phyloP scores from a whole-genome alignment of 148 eudicot genomes.

The Euryodendron excelsum region DNA sequence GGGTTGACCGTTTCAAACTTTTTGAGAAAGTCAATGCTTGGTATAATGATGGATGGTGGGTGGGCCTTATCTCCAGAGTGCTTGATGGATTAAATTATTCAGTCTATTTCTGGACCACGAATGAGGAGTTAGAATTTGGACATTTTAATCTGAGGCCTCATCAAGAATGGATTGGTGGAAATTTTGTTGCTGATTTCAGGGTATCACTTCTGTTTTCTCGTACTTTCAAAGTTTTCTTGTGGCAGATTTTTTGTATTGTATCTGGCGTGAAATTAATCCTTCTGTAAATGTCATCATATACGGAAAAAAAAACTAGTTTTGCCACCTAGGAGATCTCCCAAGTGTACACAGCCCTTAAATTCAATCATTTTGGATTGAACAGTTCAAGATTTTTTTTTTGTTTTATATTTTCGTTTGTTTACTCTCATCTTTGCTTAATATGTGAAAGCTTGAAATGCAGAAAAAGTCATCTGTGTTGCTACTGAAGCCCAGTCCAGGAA shows the following conservation, averaged over 20 bases:
- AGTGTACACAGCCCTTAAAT: too few relatives aligned
- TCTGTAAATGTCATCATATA: neutral
- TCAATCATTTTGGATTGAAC: too few relatives aligned
- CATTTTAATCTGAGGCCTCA: slow-evolving; percentile 52
- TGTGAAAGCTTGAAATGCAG: slow-evolving; percentile 27
- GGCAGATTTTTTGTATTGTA: neutral
- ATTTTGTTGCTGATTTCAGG: slow-evolving; percentile 40
- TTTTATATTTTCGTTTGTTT: neutral
- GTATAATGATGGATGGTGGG: slow-evolving; percentile 75
- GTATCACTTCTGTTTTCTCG: slow-evolving; percentile 17
- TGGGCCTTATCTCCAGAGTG: slow-evolving; percentile 44
- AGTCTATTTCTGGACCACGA: slow-evolving; percentile 52
- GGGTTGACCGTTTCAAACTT: slow-evolving; percentile 32
- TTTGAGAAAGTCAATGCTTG: slow-evolving; percentile 63
- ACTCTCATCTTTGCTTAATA: neutral
- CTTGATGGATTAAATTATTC: slow-evolving; percentile 33
- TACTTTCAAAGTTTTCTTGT: neutral
- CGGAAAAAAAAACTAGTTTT: neutral
- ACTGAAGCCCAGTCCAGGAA: slow-evolving; percentile 29
- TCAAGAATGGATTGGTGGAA: slow-evolving; percentile 57
- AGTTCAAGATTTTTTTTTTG: neutral
- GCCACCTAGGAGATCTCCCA: too few relatives aligned
- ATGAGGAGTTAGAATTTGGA: slow-evolving; percentile 41
- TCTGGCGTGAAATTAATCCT: neutral
- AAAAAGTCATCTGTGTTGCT: slow-evolving; percentile 16